Conservation (phyloP, 192 early-diverging fungal genomes). For the Entomortierella beljakovae region DNA sequence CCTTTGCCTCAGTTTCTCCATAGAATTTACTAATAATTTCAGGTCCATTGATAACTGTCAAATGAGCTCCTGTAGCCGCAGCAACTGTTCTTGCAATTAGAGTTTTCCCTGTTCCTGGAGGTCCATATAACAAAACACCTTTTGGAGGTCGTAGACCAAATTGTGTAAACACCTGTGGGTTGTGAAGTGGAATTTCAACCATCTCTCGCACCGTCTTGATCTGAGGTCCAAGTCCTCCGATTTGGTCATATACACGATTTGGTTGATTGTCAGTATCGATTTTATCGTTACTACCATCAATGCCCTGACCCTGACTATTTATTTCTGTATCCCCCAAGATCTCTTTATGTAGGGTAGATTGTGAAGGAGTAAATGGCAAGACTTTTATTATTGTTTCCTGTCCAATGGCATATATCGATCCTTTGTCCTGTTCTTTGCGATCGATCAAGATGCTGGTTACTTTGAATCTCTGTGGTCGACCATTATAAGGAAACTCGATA, state of each 20-base stretch:
- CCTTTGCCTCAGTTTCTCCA: slow-evolving; percentile 93
- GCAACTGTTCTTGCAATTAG: slow-evolving; percentile 92
- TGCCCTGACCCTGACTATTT: slow-evolving; percentile 2
- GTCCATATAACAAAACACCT: slow-evolving; percentile 90
- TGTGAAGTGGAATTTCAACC: slow-evolving; percentile 81
- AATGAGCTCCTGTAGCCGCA: slow-evolving; percentile 73
- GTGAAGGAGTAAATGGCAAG: slow-evolving; percentile 32
- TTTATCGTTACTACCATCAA: too few relatives aligned
- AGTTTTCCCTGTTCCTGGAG: slow-evolving; percentile 97
- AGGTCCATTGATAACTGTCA: slow-evolving; percentile 91
- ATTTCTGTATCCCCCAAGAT: slow-evolving; percentile 4
- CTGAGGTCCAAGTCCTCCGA: slow-evolving; percentile 86
- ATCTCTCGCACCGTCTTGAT: slow-evolving; percentile 82
- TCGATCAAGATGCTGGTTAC: slow-evolving; percentile 41
- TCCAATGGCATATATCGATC: slow-evolving; percentile 40
- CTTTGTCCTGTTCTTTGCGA: slow-evolving; percentile 14
- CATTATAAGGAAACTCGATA: slow-evolving; percentile 69
- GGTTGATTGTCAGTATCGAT: background rate
- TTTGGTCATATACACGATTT: slow-evolving; percentile 60
- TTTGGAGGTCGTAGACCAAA: slow-evolving; percentile 91
- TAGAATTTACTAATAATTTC: slow-evolving; percentile 92
- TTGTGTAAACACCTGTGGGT: slow-evolving; percentile 77
- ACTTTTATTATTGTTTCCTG: slow-evolving; percentile 54
- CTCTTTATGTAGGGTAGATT: slow-evolving; percentile 17
- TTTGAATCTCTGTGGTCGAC: slow-evolving; percentile 58